Conservation (phyloP, 805 yeast genomes). For the Jamesozyma jinghongensis region DNA sequence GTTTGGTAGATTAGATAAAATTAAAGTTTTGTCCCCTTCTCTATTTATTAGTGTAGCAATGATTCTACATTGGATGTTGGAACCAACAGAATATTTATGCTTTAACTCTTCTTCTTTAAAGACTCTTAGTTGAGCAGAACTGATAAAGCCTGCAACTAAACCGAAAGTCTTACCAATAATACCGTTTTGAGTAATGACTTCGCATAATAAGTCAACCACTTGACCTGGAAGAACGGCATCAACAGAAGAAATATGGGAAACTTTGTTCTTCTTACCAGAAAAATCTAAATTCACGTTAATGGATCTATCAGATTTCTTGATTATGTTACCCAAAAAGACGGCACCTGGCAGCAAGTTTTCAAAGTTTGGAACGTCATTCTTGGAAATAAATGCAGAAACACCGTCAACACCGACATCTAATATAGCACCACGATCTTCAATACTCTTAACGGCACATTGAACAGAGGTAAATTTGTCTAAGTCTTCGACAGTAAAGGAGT, state of each 20-base stretch:
- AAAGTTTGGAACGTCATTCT: conserved; percentile 46
- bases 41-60: conserved; percentile 47
- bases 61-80: conserved; percentile 60
- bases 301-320: conserved; percentile 37
- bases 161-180: conserved; percentile 67
- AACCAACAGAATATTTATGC: conserved; percentile 60
- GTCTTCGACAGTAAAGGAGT: conserved; percentile 59
- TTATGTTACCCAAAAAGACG: conserved; percentile 54
- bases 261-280: conserved; percentile 37
- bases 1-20: conserved; percentile 53
- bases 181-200: conserved; percentile 53
- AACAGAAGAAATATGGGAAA: conserved; percentile 54
- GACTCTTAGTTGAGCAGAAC: conserved; percentile 52
- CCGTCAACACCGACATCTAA: conserved; percentile 57
- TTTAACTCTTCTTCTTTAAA: conserved; percentile 40
- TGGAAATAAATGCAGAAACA: conserved; percentile 63
- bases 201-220: conserved; percentile 61
- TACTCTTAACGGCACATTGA: conserved; percentile 68
- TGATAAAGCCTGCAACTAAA: conserved; percentile 60
- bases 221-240: conserved; percentile 85
- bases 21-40: conserved; percentile 46
- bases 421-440: conserved; percentile 89
- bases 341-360: conserved; percentile 47
- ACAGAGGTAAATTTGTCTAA: conserved; percentile 48
- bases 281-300: conserved; percentile 46